Percentiles rank a stretch among this genome's conserved stretches.
Evolutionary conservation across 192 early-diverging fungal species (phyloP).

Genomic region (Entrophospora sp.): DNA sequence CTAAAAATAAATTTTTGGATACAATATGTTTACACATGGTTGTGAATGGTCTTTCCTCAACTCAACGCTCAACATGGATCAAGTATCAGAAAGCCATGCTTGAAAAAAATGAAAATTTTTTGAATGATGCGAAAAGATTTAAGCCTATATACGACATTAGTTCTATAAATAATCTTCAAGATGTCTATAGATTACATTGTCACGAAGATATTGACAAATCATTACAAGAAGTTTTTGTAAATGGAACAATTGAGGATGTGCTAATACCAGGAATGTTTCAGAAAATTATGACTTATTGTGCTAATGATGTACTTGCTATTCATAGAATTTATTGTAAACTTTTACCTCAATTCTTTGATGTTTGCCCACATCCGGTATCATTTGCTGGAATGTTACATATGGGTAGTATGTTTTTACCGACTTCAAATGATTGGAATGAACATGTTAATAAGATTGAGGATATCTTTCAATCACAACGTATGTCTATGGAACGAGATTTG

Average conservation of each 20-base stretch:
- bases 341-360: slow-evolving; percentile 52
- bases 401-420: slow-evolving; percentile 76
- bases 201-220: slow-evolving; percentile 57
- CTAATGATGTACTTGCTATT: slow-evolving; percentile 64
- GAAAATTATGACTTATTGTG: slow-evolving; percentile 64
- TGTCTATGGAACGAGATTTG: slow-evolving; percentile 39
- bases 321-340: slow-evolving; percentile 54
- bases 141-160: slow-evolving; percentile 49
- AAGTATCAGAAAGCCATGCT: slow-evolving; percentile 51
- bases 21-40: slow-evolving; percentile 92
- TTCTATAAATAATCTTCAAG: slow-evolving; percentile 65
- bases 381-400: slow-evolving; percentile 88
- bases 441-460: slow-evolving; percentile 55
- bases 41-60: slow-evolving; percentile 78
- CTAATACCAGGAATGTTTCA: slow-evolving; percentile 41
- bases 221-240: slow-evolving; percentile 44
- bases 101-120: slow-evolving; percentile 35
- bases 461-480: slow-evolving; percentile 43
- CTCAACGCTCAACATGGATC: slow-evolving; percentile 78
- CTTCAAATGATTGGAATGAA: slow-evolving; percentile 68
- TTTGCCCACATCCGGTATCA: slow-evolving; percentile 90
- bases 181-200: slow-evolving; percentile 77
- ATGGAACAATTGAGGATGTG: slow-evolving; percentile 45
- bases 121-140: slow-evolving; percentile 44
- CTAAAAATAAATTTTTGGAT: slow-evolving; percentile 66